These are phyloP conservation scores for Pilobolus umbonatus DNA, from an alignment of 192 early-diverging fungal genomes.

Conservation along the genomic window DNA sequence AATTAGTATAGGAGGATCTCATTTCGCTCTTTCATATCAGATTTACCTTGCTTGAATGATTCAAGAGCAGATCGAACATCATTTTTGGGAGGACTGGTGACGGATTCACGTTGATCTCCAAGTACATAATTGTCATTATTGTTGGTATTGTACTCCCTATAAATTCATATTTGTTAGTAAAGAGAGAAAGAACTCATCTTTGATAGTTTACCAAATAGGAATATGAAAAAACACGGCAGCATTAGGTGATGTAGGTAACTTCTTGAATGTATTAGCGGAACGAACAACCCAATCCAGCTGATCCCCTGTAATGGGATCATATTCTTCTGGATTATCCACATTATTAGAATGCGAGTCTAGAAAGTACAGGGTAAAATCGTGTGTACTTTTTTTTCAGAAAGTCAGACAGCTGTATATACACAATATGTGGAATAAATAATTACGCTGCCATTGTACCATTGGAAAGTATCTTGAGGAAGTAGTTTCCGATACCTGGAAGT, in stretches of 20 bases:
- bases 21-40: neutral
- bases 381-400: neutral
- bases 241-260: constrained; percentile 28
- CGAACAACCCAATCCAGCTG: constrained; percentile 41
- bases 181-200: too few species aligned
- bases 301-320: constrained; percentile 38
- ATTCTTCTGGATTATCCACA: constrained; percentile 29
- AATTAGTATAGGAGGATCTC: neutral
- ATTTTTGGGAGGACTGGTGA: constrained; percentile 17
- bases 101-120: constrained; percentile 17
- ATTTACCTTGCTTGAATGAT: constrained; percentile 16
- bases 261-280: constrained; percentile 25
- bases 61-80: constrained; percentile 3
- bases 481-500: constrained; percentile 40
- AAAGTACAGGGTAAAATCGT: constrained; percentile 40
- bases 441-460: constrained; percentile 3
- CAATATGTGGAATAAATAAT: neutral
- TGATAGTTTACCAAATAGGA: constrained; percentile 35
- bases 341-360: constrained; percentile 39
- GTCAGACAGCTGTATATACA: neutral
- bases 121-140: constrained; percentile 4
- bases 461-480: constrained; percentile 32
- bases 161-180: neutral
- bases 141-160: constrained; percentile 4
- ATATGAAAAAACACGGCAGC: constrained; percentile 45